Percentiles rank a stretch among this genome's conserved stretches.
Evolutionary conservation across 768 basidiomycete genomes (phyloP).

Genomic region (Trametes villosa): DNA sequence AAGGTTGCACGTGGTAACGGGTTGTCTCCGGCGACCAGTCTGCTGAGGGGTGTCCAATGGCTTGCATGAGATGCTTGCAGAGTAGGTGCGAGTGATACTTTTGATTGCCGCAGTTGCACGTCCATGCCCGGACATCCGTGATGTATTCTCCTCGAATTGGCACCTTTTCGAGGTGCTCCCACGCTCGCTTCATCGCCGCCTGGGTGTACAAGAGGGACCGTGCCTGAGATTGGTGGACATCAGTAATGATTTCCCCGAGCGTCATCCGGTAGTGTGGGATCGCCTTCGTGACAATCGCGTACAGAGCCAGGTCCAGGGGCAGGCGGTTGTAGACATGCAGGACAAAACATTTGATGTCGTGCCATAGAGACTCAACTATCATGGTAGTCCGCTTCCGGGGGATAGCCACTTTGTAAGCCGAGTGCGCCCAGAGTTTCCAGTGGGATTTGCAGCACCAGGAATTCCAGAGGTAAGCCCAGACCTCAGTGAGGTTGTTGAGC

Average conservation of each 20-base stretch:
- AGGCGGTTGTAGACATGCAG: neutral
- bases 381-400: constrained; percentile 18
- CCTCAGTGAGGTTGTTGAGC: neutral
- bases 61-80: constrained; percentile 42
- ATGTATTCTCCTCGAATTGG: constrained; percentile 13
- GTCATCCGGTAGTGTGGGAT: neutral
- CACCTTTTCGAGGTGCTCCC: neutral
- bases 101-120: constrained; percentile 36
- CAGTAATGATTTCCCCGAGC: neutral
- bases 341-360: constrained; percentile 13
- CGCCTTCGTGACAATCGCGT: neutral
- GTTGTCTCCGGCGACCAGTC: neutral
- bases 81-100: constrained; percentile 35
- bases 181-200: neutral
- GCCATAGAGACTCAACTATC: constrained; percentile 23
- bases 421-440: constrained; percentile 32
- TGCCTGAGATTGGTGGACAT: neutral
- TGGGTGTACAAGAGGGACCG: neutral
- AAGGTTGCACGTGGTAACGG: neutral
- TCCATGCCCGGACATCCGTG: constrained; percentile 29
- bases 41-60: constrained; percentile 6
- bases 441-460: constrained; percentile 34
- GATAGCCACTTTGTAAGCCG: constrained; percentile 18
- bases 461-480: constrained; percentile 38
- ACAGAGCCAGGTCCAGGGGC: neutral